Evolutionary conservation across 2,329 filamentous ascomycete species (phyloP).

Genomic region (Neocatenulostroma microsporum): DNA sequence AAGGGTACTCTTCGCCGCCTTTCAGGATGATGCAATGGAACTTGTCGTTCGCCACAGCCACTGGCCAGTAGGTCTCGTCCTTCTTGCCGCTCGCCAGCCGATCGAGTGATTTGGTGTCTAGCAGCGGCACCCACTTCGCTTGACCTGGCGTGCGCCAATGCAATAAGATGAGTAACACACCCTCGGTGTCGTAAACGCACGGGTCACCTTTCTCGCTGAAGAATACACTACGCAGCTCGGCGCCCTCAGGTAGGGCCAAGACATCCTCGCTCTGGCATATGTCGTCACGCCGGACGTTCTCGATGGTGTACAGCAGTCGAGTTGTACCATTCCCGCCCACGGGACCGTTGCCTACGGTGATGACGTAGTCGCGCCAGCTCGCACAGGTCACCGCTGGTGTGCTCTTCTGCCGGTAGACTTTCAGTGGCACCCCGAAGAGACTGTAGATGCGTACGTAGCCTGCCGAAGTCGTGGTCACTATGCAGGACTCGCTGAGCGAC

Average conservation of each 20-base stretch:
- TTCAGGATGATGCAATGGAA: slow-evolving; percentile 99
- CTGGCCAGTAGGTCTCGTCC: slow-evolving; percentile 86
- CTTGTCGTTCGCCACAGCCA: slow-evolving; percentile 81
- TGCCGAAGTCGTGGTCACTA: slow-evolving; percentile 77
- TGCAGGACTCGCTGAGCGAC: slow-evolving; percentile 81
- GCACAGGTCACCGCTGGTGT: slow-evolving; percentile 85
- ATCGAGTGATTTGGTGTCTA: slow-evolving; percentile 78
- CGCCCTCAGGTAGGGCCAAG: slow-evolving; percentile 70
- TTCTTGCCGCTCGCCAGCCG: slow-evolving; percentile 80
- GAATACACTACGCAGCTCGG: slow-evolving; percentile 72
- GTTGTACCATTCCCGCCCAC: slow-evolving; percentile 70
- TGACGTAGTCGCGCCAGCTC: slow-evolving; percentile 91
- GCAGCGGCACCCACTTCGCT: slow-evolving; percentile 82
- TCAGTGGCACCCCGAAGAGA: slow-evolving; percentile 80
- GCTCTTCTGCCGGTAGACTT: slow-evolving; percentile 86
- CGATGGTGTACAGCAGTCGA: slow-evolving; percentile 79
- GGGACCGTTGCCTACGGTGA: slow-evolving; percentile 89
- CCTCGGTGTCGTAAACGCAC: slow-evolving; percentile 90
- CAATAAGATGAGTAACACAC: slow-evolving; percentile 75
- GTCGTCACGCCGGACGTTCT: slow-evolving; percentile 89
- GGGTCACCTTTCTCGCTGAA: slow-evolving; percentile 93
- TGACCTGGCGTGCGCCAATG: slow-evolving; percentile 85
- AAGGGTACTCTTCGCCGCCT: slow-evolving; percentile 84
- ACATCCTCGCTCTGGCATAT: slow-evolving; percentile 92
- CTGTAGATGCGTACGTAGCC: slow-evolving; percentile 92